Evolutionary conservation across 495 filamentous ascomycete genomes (phyloP).

Genomic region (Friedmanniomyces simplex): DNA sequence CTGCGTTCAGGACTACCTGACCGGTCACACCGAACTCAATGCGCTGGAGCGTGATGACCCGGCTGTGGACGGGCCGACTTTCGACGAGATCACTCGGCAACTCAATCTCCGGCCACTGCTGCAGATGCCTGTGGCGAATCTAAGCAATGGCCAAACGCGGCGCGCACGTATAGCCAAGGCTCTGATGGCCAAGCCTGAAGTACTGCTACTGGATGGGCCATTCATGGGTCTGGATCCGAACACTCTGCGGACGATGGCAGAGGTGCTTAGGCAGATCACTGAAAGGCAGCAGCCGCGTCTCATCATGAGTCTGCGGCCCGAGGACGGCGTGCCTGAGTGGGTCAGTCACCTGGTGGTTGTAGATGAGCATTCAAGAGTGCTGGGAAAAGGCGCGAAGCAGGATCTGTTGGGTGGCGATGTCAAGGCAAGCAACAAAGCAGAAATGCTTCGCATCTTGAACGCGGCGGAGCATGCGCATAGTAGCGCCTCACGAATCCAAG

Average conservation of each 20-base stretch:
- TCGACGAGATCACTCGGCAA: conserved; percentile 53
- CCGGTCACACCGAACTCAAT: conserved; percentile 69
- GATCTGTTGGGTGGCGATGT: background rate
- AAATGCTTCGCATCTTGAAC: background rate
- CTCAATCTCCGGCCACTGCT: conserved; percentile 55
- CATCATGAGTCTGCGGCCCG: conserved; percentile 66
- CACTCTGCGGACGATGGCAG: conserved; percentile 57
- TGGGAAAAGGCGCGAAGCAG: conserved; percentile 45
- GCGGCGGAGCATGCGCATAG: background rate
- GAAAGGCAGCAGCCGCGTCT: conserved; percentile 55
- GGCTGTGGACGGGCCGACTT: conserved; percentile 36
- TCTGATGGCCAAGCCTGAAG: conserved; percentile 63
- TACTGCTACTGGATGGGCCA: conserved; percentile 83
- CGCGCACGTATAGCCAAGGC: conserved; percentile 81
- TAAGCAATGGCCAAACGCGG: conserved; percentile 88
- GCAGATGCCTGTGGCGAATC: conserved; percentile 68
- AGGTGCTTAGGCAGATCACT: conserved; percentile 55
- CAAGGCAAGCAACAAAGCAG: background rate
- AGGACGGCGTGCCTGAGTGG: conserved; percentile 82
- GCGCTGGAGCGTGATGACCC: conserved; percentile 41
- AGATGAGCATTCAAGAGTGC: conserved; percentile 47
- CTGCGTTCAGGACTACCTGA: conserved; percentile 66
- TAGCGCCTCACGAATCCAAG: background rate
- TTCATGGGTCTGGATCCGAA: conserved; percentile 95
- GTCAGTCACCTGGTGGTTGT: conserved; percentile 70